Base-by-base conservation (phyloP, 768 basidiomycete species). In the Wakefieldia striispora region DNA sequence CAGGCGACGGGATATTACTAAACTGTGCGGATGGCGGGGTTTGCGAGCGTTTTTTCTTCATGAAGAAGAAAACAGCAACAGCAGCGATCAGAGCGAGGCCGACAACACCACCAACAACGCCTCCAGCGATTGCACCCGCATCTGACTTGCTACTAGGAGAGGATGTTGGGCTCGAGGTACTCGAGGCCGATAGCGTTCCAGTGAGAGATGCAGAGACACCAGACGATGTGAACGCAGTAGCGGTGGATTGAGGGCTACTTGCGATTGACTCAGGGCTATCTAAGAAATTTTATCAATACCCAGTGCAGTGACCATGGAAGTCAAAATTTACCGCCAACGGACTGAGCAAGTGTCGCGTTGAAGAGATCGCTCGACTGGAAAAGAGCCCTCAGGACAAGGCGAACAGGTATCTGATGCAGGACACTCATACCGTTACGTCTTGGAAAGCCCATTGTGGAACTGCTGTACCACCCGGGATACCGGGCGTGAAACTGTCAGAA, bases 401-500 rank as follows among this genome's bases (percentile, higher is more conserved):
- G 14, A n/a, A 16, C n/a, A 21, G 9, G 51, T 10, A 9, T 6
- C 2, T 0, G 7, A 31, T 17, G 11, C 10, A 21, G 29, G 36
- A 54, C 62, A 37, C 33, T 34, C 76, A 39, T 58, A 76, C 75
- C 58, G 70, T 63, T 19, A 84, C 76, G 48, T 82, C 75, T 29
- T 79, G 65, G 51, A 77, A 86, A 12, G 83, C 83, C 84, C 84
- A 86, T 11, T 74, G 75, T 9, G 83, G 84, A 17, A 86, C 72
- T 11, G 70, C 66, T 2, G 78, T 71, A 9, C 74, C 75, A 0
- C 57, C 50, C 3, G 84, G 83, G 41, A 85, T 64, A n/a, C 64
- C 57, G 13, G 66, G 44, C 0, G 80, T 77, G 52, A 69, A 83
- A n/a, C 80, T 80, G 36, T 46, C 19, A 48, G 7, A 38, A 24